Base-by-base conservation (phyloP, 345 rosid species). In the Populus ilicifolia region DNA sequence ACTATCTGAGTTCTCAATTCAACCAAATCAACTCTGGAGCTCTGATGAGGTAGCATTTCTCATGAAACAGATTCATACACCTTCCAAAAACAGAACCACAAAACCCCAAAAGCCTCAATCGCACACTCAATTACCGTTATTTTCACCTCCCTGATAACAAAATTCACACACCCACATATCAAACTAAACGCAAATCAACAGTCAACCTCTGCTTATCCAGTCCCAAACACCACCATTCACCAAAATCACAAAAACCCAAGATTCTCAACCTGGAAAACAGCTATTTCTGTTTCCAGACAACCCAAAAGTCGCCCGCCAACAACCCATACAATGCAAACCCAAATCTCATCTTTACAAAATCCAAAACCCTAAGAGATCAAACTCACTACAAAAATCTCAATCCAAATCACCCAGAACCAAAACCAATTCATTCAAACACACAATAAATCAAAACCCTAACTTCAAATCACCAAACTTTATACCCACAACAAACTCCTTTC, bases 21-120 rank as follows among this genome's bases (percentile, higher is more conserved):
- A 82, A 81, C 88, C 81, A 96, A 87, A 88, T 96, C 92, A 41
- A 91, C 84, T 86, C 99, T 92, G 62, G 89, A 85, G 85, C 91
- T 84, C 84, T 89, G 95, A 80, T 82, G 91, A 48, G 88, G 90
- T 83, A 87, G 96, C 99, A 96, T 96, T 81, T 88, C 88, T 87
- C 84, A 80, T 80, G 61, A 78, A 83, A 71, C 76, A 80, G 82
- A 79, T 76, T 85, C 88, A 83, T 83, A 84, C 89, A 89, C 87
- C 72, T 63, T 76, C 50, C 77, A 83, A 59, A 59, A 59, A 87
- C 71, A 75, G 81, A 79, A 75, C 78, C 29, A 43, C 43, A 68
- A 78, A 59, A 76, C 71, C 83, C 76, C 70, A 30, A 78, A 73
- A 72, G 69, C 80, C 81, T 65, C 20, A 77, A 71, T 52, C 71